Percentiles rank a stretch among this genome's conserved stretches.
phyloP scores from a whole-genome alignment of 176 grass and related monocot genomes.

The Themeda triandra region DNA sequence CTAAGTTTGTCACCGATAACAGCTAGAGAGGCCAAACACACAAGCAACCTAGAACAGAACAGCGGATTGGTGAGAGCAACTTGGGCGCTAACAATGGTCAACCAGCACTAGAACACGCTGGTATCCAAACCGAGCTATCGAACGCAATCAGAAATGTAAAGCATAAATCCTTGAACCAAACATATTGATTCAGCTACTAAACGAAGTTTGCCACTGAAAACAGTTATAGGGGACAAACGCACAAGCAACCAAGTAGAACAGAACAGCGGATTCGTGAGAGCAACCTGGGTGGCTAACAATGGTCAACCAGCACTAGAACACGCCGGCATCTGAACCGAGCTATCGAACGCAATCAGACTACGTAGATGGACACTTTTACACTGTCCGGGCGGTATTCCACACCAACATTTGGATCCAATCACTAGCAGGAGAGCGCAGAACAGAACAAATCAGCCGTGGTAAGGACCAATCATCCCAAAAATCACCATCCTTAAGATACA shows the following conservation, averaged over 20 bases:
- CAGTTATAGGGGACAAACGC: background rate
- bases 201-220: background rate
- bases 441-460: background rate
- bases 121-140: background rate
- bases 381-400: background rate
- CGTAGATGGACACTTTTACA: background rate
- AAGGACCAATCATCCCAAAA: background rate
- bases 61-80: background rate
- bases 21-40: background rate
- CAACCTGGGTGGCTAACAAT: background rate
- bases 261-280: background rate
- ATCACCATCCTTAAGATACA: background rate
- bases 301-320: background rate
- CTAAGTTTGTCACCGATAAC: background rate
- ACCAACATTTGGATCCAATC: background rate
- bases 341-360: background rate
- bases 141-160: background rate
- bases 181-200: background rate
- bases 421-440: background rate
- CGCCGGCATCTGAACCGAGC: too few species aligned
- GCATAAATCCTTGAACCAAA: background rate
- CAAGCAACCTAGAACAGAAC: background rate
- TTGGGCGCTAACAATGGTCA: background rate
- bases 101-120: background rate
- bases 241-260: background rate